Percentiles rank a stretch among this genome's conserved stretches.
These are phyloP conservation scores for Xylariales sp. DNA, from an alignment of 2,329 filamentous ascomycete species.

Conservation along the genomic window DNA sequence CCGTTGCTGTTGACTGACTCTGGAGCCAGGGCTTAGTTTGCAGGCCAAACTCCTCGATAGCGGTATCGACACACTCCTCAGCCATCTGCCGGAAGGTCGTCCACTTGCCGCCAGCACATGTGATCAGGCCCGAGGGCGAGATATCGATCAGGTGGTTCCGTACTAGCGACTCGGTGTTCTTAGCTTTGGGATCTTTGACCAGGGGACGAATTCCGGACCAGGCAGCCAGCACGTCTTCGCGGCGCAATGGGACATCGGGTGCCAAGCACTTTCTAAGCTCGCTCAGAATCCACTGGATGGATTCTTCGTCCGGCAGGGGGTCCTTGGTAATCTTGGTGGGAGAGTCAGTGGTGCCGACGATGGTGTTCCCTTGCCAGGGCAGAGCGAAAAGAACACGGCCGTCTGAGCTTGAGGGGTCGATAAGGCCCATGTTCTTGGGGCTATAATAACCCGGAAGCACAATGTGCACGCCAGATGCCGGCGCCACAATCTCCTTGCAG, in stretches of 20 bases:
- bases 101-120: conserved; percentile 88
- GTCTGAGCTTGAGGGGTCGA: conserved; percentile 82
- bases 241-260: conserved; percentile 78
- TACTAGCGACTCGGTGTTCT: conserved; percentile 82
- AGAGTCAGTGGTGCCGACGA: conserved; percentile 82
- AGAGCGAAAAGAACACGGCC: conserved; percentile 91
- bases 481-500: conserved; percentile 75
- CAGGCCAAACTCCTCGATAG: conserved; percentile 65
- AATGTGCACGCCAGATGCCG: conserved; percentile 80
- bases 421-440: conserved; percentile 80
- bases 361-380: conserved; percentile 90
- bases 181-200: conserved; percentile 80
- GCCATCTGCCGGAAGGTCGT: conserved; percentile 93
- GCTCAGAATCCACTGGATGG: conserved; percentile 82
- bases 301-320: conserved; percentile 74
- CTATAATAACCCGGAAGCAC: conserved; percentile 85
- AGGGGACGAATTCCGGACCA: conserved; percentile 87
- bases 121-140: conserved; percentile 75
- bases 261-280: conserved; percentile 80
- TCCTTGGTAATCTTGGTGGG: conserved; percentile 68
- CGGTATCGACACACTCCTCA: conserved; percentile 81
- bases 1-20: conserved; percentile 65
- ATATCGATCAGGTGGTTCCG: conserved; percentile 81
- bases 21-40: conserved; percentile 50
- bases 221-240: conserved; percentile 82